A percentile compares a stretch with the other conserved stretches of the same genome.
phyloP scores from a whole-genome alignment of 2,329 filamentous ascomycete genomes.

The Basipetospora sp. region DNA sequence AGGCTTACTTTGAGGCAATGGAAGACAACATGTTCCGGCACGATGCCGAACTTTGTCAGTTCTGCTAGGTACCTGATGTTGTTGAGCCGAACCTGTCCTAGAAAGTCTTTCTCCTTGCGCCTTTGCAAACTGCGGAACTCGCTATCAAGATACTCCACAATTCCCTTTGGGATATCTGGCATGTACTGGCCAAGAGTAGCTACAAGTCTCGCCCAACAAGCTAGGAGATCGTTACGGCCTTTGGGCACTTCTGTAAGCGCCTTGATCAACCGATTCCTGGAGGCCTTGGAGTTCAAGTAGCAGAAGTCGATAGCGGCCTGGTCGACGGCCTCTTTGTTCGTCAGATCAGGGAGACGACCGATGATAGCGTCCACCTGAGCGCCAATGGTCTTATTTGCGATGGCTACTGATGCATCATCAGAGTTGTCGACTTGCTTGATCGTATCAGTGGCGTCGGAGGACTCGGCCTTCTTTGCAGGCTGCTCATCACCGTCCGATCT shows the following conservation, averaged over 20 bases:
- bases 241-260: slow-evolving; percentile 89
- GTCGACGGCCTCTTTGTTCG: slow-evolving; percentile 81
- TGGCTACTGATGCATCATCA: slow-evolving; percentile 82
- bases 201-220: slow-evolving; percentile 80
- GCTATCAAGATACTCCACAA: slow-evolving; percentile 85
- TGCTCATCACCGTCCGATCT: slow-evolving; percentile 70
- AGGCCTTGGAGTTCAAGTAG: slow-evolving; percentile 96
- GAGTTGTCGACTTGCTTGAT: slow-evolving; percentile 37
- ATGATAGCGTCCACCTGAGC: slow-evolving; percentile 89
- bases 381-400: slow-evolving; percentile 93
- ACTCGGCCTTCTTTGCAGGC: slow-evolving; percentile 59
- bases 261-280: slow-evolving; percentile 83
- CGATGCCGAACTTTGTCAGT: slow-evolving; percentile 92
- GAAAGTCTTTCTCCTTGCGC: slow-evolving; percentile 93
- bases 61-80: slow-evolving; percentile 97
- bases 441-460: slow-evolving; percentile 31
- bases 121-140: slow-evolving; percentile 94
- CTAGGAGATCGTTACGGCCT: slow-evolving; percentile 77
- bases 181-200: slow-evolving; percentile 89
- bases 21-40: slow-evolving; percentile 96
- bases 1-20: slow-evolving; percentile 95
- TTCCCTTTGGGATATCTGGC: slow-evolving; percentile 79
- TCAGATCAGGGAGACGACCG: slow-evolving; percentile 75
- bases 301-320: slow-evolving; percentile 92
- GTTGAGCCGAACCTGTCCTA: slow-evolving; percentile 80